These are phyloP conservation scores for Tetraselmis chui DNA, from an alignment of 139 green algal genomes.

Conservation along the genomic window DNA sequence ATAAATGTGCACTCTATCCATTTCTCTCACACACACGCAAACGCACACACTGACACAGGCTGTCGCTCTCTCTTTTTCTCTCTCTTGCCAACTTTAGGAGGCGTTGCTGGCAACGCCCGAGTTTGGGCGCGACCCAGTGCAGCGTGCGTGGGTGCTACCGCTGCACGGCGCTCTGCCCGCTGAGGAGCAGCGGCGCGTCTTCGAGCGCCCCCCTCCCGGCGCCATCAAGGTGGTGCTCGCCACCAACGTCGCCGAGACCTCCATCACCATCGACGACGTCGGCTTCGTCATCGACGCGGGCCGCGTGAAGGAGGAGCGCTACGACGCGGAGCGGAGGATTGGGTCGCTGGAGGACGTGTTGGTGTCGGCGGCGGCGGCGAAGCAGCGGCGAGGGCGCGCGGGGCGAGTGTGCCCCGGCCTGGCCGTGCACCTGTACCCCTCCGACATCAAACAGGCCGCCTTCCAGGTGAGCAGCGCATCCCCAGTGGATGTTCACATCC, in stretches of 20 bases:
- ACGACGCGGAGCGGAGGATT: conserved; percentile 10
- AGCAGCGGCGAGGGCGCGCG: conserved; percentile 27
- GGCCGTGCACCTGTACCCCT: conserved; percentile 2
- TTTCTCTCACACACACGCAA: too few relatives aligned
- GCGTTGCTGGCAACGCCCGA: neutral
- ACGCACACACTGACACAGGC: too few relatives aligned
- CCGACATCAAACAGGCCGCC: neutral
- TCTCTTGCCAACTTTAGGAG: too few relatives aligned
- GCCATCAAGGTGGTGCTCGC: conserved; percentile 37
- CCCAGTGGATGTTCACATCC: too few relatives aligned
- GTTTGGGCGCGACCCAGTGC: neutral
- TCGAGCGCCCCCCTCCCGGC: neutral
- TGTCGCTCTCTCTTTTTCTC: too few relatives aligned
- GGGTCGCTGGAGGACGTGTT: neutral
- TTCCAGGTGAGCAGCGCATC: too few relatives aligned
- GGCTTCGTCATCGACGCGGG: conserved; percentile 42
- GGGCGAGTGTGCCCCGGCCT: conserved; percentile 12
- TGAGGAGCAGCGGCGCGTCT: conserved; percentile 14
- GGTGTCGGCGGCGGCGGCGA: conserved; percentile 8
- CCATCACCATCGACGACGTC: conserved; percentile 26
- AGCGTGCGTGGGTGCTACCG: conserved; percentile 17
- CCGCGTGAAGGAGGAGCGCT: conserved; percentile 24
- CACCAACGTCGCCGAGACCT: conserved; percentile 49
- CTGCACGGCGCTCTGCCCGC: conserved; percentile 25
- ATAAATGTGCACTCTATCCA: too few relatives aligned